These are phyloP conservation scores for Gossypium gossypioides DNA, from an alignment of 441 rosid species.

Conservation along the genomic window DNA sequence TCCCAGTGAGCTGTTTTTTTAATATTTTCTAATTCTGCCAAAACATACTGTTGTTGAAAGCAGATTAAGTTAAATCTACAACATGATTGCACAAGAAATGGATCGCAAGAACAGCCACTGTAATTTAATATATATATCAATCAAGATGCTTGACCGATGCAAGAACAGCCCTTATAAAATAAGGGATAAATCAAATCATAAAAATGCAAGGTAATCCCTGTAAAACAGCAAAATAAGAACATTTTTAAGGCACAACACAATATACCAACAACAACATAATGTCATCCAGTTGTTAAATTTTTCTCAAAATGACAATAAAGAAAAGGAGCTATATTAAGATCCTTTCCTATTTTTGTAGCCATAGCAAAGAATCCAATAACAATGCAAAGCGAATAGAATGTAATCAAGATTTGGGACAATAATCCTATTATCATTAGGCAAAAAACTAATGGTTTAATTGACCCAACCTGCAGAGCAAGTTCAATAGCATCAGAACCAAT, in stretches of 20 bases:
- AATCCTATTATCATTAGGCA: background rate
- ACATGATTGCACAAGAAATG: constrained; percentile 5
- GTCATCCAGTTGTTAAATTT: background rate
- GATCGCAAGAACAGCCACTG: background rate
- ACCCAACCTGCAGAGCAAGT: constrained; percentile 53
- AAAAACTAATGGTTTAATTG: background rate
- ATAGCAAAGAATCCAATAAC: background rate
- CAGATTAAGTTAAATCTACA: constrained; percentile 19
- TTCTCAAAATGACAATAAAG: background rate
- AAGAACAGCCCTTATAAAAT: background rate
- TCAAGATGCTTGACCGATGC: background rate
- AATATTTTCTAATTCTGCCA: constrained; percentile 52
- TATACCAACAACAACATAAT: background rate
- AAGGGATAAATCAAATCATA: background rate
- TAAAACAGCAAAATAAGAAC: background rate
- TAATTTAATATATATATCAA: background rate
- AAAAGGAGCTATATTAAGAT: background rate
- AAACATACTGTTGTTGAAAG: constrained; percentile 53
- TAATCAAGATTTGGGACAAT: background rate
- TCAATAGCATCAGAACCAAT: constrained; percentile 71
- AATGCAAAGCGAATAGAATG: background rate
- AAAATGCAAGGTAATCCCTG: background rate
- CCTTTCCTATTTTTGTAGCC: background rate
- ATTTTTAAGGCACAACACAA: background rate
- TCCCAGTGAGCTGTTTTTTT: constrained; percentile 75